Conservation (phyloP, 1,139 yeast species). For the Scheffersomyces stambukii region DNA sequence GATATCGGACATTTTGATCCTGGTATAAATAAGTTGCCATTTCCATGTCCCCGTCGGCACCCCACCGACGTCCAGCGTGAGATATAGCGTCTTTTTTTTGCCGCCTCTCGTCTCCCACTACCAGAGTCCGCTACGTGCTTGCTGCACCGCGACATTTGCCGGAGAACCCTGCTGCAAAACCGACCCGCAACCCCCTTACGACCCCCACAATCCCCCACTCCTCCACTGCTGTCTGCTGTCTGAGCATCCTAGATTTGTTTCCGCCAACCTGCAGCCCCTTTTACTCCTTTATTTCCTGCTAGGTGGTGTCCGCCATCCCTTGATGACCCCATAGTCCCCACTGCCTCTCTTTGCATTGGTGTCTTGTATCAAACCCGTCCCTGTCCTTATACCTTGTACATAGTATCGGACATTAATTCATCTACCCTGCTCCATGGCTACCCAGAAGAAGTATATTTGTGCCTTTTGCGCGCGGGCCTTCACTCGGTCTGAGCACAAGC, state of each 20-base stretch:
- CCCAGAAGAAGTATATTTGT: slow-evolving; percentile 66
- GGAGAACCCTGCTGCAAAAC: no score
- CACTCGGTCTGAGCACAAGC: slow-evolving; percentile 76
- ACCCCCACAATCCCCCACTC: background rate
- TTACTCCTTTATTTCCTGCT: slow-evolving; percentile 1
- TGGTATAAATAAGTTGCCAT: no score
- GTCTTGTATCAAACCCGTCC: background rate
- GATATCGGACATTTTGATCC: no score
- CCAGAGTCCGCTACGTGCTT: no score
- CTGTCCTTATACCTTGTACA: background rate
- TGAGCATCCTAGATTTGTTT: background rate
- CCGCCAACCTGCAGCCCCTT: background rate
- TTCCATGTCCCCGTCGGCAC: no score
- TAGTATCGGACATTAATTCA: no score
- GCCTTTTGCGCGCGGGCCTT: slow-evolving; percentile 79
- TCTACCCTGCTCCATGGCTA: slow-evolving; percentile 23
- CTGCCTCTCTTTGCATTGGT: no score
- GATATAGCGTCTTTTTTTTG: no score
- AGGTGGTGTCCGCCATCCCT: background rate
- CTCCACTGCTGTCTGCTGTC: slow-evolving; percentile 1
- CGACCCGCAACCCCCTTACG: no score
- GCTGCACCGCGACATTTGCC: no score
- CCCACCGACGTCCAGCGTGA: no score
- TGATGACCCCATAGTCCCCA: background rate
- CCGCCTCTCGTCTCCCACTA: no score